Evolutionary conservation across 805 yeast species (phyloP), one percentile per base, ranked within the genome.

Genomic region (Ogataea thermomethanolica): DNA sequence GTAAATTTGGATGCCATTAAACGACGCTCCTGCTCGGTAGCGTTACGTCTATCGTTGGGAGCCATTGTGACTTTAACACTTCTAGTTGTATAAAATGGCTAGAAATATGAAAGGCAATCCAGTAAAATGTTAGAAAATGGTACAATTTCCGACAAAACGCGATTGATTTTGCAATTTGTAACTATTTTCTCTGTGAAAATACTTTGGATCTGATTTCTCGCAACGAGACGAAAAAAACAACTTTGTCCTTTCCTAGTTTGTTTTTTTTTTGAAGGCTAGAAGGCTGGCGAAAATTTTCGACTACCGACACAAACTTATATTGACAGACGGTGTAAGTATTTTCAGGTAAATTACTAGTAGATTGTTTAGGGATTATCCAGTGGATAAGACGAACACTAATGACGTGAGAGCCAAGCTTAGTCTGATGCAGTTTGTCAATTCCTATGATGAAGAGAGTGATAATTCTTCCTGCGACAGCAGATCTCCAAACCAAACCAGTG

Each of bases 1-100:
- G 45, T 12, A 8, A 56, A 43, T 15, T 39, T 43, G 12, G 33
- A 33, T 10, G 51, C 49, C 54, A 57, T 39, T 14, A 30, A 23
- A 25, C 45, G 40, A 37, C 47, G 52, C 36, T 57, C 56, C 11
- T 44, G 34, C 15, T 44, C 51, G 7, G 55, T 30, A 29, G 38
- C 33, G 9, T 29, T 36, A 29, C 42, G 41, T 30, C 28, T 35
- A 23, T 37, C 44, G 33, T 29, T 11, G 11, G 33, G 26, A 17
- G 49, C 44, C 47, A 44, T 47, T 37, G 31, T 41, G 23, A 10
- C 10, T 15, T 34, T 26, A 6, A 27, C 4, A n/a, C 13, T 34
- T 15, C n/a, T 12, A 33, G 20, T 28, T 27, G n/a, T 32, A 32
- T 36, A 27, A 17, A 26, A 21, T 37, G 22, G 35, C 20, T 21